Conservation (phyloP, 257 asterid genomes). For the Schizonepeta tenuifolia region DNA sequence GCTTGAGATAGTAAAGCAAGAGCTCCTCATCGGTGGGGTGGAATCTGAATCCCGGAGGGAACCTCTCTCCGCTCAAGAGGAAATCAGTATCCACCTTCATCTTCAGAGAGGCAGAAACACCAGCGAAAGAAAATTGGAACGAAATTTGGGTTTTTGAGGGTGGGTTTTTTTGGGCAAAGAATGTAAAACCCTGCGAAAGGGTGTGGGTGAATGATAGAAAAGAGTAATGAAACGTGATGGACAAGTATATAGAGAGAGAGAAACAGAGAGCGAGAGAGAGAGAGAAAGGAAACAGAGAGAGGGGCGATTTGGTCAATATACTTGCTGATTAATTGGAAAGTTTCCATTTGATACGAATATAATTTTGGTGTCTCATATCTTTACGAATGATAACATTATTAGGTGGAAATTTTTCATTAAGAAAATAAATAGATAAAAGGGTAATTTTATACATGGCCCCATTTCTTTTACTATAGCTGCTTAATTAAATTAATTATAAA, state of each 20-base stretch:
- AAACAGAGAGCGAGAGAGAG: background rate
- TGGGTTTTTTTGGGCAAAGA: background rate
- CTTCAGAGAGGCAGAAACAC: background rate
- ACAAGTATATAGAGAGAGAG: background rate
- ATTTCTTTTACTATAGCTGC: too few species aligned
- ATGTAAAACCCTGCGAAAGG: background rate
- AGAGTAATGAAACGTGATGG: background rate
- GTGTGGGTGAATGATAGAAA: background rate
- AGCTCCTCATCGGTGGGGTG: slow-evolving; percentile 96
- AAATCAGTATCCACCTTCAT: slow-evolving; percentile 42
- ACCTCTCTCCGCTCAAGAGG: slow-evolving; percentile 41
- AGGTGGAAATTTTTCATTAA: too few species aligned
- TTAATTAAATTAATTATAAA: too few species aligned
- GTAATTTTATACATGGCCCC: too few species aligned
- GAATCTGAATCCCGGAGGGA: slow-evolving; percentile 90
- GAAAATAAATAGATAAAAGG: too few species aligned
- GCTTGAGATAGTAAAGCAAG: slow-evolving; percentile 68
- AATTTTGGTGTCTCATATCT: too few species aligned
- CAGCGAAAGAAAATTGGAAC: background rate
- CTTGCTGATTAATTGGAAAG: background rate
- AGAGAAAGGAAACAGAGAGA: slow-evolving; percentile 8
- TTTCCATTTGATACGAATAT: too few species aligned
- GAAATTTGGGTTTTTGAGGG: background rate
- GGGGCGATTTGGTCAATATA: background rate
- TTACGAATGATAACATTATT: too few species aligned